Evolutionary conservation across 2,329 filamentous ascomycete genomes (phyloP).

Genomic region (Penicillium sp.): DNA sequence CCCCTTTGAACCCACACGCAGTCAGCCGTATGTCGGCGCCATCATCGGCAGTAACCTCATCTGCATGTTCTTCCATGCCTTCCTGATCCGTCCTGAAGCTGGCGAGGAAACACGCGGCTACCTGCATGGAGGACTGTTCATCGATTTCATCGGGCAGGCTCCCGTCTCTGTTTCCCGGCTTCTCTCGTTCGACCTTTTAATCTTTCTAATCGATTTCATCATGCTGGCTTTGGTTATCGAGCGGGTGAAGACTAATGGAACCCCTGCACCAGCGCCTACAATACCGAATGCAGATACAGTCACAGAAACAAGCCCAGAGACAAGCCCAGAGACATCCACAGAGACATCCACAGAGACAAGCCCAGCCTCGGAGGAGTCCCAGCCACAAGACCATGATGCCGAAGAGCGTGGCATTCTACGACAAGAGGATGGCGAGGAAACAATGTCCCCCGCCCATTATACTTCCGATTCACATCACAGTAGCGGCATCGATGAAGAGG

Average conservation of each 20-base stretch:
- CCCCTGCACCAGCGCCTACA: constrained; percentile 12
- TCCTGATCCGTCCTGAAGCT: constrained; percentile 53
- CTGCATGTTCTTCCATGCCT: constrained; percentile 58
- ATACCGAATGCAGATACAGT: constrained; percentile 15
- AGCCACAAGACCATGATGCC: constrained; percentile 56
- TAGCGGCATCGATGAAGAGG: constrained; percentile 21
- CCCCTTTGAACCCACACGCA: constrained; percentile 52
- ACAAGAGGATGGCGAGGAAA: constrained; percentile 33
- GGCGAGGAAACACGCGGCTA: constrained; percentile 55
- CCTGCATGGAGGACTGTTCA: constrained; percentile 61
- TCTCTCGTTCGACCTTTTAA: constrained; percentile 53
- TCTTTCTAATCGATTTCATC: constrained; percentile 57
- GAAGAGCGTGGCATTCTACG: constrained; percentile 59
- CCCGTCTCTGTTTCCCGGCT: constrained; percentile 56
- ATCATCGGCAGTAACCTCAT: constrained; percentile 57
- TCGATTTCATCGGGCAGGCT: constrained; percentile 65
- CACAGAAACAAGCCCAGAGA: constrained; percentile 15
- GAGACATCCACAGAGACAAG: constrained; percentile 27
- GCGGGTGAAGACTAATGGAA: constrained; percentile 48
- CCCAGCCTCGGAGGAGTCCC: constrained; percentile 9
- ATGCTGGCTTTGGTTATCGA: constrained; percentile 58
- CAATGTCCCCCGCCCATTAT: constrained; percentile 45
- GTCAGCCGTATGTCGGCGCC: constrained; percentile 54
- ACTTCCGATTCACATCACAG: constrained; percentile 26
- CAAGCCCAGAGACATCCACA: constrained; percentile 9